These are phyloP conservation scores for Brassica napus DNA, from an alignment of 345 rosid genomes.

Conservation along the genomic window Da-Ae NC_063445.1:50937001-50937500, in stretches of 20 bases:
- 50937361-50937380: conserved; percentile 8
- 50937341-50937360: conserved; percentile 2
- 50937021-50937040: too few species aligned
- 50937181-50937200: too few species aligned
- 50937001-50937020: too few species aligned
- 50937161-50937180: too few species aligned
- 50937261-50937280: neutral
- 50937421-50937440: conserved; percentile 12
- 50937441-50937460: neutral
- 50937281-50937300: neutral
- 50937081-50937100: too few species aligned
- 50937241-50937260: neutral
- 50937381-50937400: neutral
- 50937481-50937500: neutral
- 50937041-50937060: too few species aligned
- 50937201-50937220: too few species aligned
- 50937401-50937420: neutral
- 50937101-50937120: too few species aligned
- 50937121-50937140: too few species aligned
- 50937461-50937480: neutral
- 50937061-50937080: too few species aligned
- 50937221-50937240: neutral
- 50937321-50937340: neutral
- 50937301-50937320: neutral
- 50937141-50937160: too few species aligned